Evolutionary conservation across 1,139 yeast species (phyloP), one percentile per base, ranked within the genome.

Genomic region (Saccharomycopsis crataegensis): DNA sequence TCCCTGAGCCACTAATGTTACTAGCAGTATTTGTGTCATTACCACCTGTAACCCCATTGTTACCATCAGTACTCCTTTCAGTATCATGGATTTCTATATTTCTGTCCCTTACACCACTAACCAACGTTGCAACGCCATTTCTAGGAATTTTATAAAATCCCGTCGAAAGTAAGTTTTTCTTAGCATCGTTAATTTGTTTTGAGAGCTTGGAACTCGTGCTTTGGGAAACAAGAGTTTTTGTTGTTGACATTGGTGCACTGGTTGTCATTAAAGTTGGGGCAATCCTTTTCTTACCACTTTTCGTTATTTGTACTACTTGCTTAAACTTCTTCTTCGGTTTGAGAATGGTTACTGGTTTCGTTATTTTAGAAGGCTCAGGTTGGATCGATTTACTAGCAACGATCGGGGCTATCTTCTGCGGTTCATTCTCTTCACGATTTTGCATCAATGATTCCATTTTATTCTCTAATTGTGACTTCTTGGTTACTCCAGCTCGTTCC

Each of bases 221-320:
- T 22, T 34, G 22, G 11, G 46, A 33, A 11, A 36, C 43, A n/a
- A 12, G n/a, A 12, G n/a, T 40, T 2, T 12, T 12, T n/a, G 16
- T 40, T 11, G n/a, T 50, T 33, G 69, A 58, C 5, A 71, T 59
- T 11, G 70, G 62, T 11, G 75, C 61, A 1, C 82, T 70, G 1
- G 78, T 66, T 0, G 91, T 79, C 1, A 91, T 77, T n/a, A 91
- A 70, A 53, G 83, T 75, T 0, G 99, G 98, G 0, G 96, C 81
- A 1, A 93, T 93, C 59, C 97, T 72, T 62, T 90, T 90, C 64
- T 83, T 85, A 12, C 98, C 98, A 46, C 85, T 80, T 62, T 86
- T 86, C 6, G 87, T 82, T 22, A 83, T 73, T 1, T 86, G 78
- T 2, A 83, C 73, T 54, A 76, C 75, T 60, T 78, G 82, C 14